Percentiles rank a stretch among this genome's conserved stretches.
Evolutionary conservation across 805 yeast species (phyloP).

Genomic region (Pichia californica): DNA sequence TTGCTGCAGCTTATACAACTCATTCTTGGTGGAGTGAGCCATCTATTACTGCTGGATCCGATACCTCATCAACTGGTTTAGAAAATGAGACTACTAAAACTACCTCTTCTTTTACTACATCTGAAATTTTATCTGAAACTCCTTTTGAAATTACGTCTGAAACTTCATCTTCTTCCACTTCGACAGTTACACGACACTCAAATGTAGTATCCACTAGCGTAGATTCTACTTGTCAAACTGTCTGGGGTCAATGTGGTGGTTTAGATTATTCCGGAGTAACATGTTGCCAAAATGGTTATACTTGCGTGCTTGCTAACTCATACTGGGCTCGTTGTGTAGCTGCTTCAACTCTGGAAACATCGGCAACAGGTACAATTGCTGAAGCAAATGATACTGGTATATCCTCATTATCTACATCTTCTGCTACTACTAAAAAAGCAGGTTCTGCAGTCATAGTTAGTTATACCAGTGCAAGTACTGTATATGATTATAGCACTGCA

Average conservation of each 20-base stretch:
- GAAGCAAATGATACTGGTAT: not conserved
- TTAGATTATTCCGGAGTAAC: slow-evolving; percentile 21
- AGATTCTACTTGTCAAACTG: slow-evolving; percentile 18
- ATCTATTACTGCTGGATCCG: too few relatives aligned
- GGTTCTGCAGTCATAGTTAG: too few relatives aligned
- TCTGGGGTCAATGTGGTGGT: slow-evolving; percentile 29
- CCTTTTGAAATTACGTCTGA: not conserved
- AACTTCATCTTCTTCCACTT: not conserved
- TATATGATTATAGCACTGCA: slow-evolving; percentile 1
- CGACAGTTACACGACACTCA: too few relatives aligned
- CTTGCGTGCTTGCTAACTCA: slow-evolving; percentile 21
- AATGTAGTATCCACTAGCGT: not conserved
- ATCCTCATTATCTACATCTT: not conserved
- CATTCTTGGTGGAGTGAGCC: too few relatives aligned
- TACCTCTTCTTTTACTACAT: too few relatives aligned
- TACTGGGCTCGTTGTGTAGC: slow-evolving; percentile 28
- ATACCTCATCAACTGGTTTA: too few relatives aligned
- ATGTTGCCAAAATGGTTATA: slow-evolving; percentile 22
- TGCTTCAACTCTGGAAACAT: slow-evolving; percentile 16
- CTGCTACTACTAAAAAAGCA: not conserved
- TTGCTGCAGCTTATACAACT: too few relatives aligned
- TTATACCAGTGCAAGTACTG: not conserved
- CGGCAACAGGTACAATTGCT: not conserved
- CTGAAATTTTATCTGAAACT: too few relatives aligned
- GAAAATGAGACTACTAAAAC: too few relatives aligned